phyloP scores from a whole-genome alignment of 2,329 filamentous ascomycete genomes.

The Thielaviopsis cerberus region DNA sequence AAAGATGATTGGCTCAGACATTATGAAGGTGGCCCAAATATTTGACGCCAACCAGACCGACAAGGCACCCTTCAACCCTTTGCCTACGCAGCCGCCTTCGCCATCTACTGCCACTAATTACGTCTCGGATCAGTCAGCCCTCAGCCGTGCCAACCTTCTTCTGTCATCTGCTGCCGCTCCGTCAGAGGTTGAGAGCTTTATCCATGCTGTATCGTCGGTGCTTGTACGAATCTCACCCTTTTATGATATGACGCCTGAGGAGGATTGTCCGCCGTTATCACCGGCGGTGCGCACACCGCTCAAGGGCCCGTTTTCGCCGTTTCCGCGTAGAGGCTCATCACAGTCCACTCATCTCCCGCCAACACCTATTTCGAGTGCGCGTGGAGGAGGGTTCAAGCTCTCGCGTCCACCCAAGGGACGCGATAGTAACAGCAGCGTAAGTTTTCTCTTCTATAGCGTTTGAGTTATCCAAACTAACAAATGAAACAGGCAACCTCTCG shows the following conservation, averaged over 20 bases:
- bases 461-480: background rate
- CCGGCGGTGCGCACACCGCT: constrained; percentile 16
- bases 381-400: constrained; percentile 6
- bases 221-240: constrained; percentile 24
- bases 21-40: constrained; percentile 41
- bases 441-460: background rate
- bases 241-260: constrained; percentile 4
- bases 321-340: constrained; percentile 14
- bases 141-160: constrained; percentile 37
- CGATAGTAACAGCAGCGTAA: background rate
- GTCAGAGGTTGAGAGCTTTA: constrained; percentile 33
- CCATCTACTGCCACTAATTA: constrained; percentile 16
- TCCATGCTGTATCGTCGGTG: constrained; percentile 32
- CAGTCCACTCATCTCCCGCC: constrained; percentile 4
- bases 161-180: constrained; percentile 36
- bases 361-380: constrained; percentile 2
- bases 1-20: constrained; percentile 33
- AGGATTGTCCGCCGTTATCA: constrained; percentile 6
- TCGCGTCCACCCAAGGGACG: constrained; percentile 10
- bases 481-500: background rate
- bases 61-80: constrained; percentile 7
- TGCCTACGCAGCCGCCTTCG: constrained; percentile 12
- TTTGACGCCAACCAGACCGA: constrained; percentile 24
- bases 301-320: constrained; percentile 18
- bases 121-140: constrained; percentile 18